A percentile compares a stretch with the other conserved stretches of the same genome.
Conservation (phyloP, 805 yeast genomes). For the Brettanomyces bruxellensis region DNA sequence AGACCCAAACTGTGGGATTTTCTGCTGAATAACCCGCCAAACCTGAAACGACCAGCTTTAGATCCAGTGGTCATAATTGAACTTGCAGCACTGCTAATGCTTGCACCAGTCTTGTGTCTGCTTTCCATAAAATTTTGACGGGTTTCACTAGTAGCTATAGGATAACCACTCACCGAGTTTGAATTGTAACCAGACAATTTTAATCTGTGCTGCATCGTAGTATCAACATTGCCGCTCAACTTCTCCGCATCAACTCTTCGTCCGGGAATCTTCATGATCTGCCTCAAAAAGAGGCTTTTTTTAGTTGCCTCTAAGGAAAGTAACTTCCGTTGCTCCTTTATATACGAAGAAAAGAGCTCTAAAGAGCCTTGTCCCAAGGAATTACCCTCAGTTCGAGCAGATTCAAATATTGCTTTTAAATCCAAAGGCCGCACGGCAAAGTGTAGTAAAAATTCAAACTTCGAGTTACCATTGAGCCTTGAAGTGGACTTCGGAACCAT, state of each 20-base stretch:
- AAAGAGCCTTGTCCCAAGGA: slow-evolving; percentile 27
- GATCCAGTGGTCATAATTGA: neutral
- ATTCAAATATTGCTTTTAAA: slow-evolving; percentile 16
- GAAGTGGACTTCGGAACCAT: slow-evolving; percentile 28
- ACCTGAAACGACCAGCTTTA: slow-evolving; percentile 15
- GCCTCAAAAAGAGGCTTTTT: slow-evolving; percentile 18
- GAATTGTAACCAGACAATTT: too few relatives aligned
- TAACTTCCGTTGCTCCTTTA: slow-evolving; percentile 40
- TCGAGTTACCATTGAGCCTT: slow-evolving; percentile 23
- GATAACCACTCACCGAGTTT: too few relatives aligned
- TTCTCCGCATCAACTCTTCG: too few relatives aligned
- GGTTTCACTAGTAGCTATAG: too few relatives aligned
- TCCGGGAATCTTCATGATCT: slow-evolving; percentile 6
- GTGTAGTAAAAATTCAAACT: slow-evolving; percentile 45
- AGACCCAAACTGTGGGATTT: slow-evolving; percentile 53
- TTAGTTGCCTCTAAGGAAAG: slow-evolving; percentile 37
- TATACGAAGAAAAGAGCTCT: slow-evolving; percentile 8
- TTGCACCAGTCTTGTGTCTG: neutral
- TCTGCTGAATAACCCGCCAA: slow-evolving; percentile 28
- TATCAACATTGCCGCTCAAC: too few relatives aligned
- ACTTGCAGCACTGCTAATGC: neutral
- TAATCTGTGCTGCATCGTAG: too few relatives aligned
- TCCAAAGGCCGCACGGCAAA: slow-evolving; percentile 30
- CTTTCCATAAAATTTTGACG: too few relatives aligned
- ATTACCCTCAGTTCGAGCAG: slow-evolving; percentile 33